Evolutionary conservation across 108 stramenopile species (phyloP), one percentile per base, ranked within the genome.

Genomic region (Nitzschia palea): DNA sequence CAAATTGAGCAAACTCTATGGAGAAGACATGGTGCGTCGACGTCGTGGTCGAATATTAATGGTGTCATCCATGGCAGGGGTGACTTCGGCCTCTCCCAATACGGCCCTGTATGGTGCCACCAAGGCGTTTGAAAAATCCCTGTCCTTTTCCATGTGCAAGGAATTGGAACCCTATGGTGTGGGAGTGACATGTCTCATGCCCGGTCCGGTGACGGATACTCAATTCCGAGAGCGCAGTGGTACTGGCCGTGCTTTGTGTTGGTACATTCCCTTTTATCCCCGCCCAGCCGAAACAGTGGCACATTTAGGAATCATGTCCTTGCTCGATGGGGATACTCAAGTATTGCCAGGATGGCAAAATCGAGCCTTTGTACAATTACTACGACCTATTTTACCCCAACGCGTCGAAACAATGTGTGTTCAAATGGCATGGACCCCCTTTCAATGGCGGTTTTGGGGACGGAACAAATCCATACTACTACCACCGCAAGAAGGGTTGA

Each of bases 111-210:
- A 94, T 65, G 87, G 89, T 4, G 93, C 90, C 26, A 86, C 88
- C 0, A 94, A 91, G 51, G 77, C 93, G 0, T 94, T 87, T 48
- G 84, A 85, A 63, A 89, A 88, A 52, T 79, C 74, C 43, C 63
- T 94, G 47, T 65, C 85, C 0, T 67, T 81, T 4, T 84, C 86
- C 15, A 65, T 94, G 63, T 86, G 82, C 10, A 89, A 86, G 61
- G 93, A 94, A 66, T 52, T 94, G 77, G 93, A 94, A 65, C 67
- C 61, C 33, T 81, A 72, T 62, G 93, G 93, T 22, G 82, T 90
- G 0, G 93, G 89, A 12, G 88, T 94, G n/a, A 94, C 93, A n/a
- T 91, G 89, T 69, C 40, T 94, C 31, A 71, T 91, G 42, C 93
- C 93, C 2, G 93, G 93, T 44, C 81, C 93, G n/a, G 90, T 94